Conservation (phyloP, 108 stramenopile genomes). For the Skeletonema tropicum region DNA sequence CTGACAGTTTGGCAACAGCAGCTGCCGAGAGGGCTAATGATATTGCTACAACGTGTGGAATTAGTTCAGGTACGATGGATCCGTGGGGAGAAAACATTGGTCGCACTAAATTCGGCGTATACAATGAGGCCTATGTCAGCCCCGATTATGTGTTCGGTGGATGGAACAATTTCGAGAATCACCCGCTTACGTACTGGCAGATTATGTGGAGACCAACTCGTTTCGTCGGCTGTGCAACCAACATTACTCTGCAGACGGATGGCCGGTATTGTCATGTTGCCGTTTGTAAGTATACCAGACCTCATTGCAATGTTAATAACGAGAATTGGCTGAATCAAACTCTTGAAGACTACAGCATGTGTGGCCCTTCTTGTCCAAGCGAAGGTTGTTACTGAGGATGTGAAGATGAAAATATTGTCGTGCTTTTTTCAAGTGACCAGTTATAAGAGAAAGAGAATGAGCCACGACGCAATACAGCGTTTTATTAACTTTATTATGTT, state of each 20-base stretch:
- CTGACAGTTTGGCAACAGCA: background rate
- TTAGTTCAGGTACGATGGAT: background rate
- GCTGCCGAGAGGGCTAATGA: background rate
- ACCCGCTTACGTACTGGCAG: background rate
- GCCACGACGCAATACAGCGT: no score
- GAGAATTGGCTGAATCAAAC: slow-evolving; percentile 6
- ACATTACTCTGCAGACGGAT: background rate
- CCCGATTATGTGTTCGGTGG: background rate
- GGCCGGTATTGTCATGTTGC: background rate
- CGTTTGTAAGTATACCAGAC: background rate
- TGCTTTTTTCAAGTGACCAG: background rate
- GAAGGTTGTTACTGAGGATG: slow-evolving; percentile 1
- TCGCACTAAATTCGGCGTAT: background rate
- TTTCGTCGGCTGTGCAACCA: slow-evolving; percentile 26
- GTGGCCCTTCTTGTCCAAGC: background rate
- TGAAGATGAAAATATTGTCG: background rate
- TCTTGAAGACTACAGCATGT: slow-evolving; percentile 2
- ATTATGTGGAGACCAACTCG: slow-evolving; percentile 25
- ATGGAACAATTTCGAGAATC: background rate
- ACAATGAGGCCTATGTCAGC: background rate
- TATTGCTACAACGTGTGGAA: background rate
- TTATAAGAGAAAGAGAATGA: no score
- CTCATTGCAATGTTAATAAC: background rate
- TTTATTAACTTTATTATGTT: no score
- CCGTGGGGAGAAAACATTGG: background rate